phyloP scores from a whole-genome alignment of 2,329 filamentous ascomycete species.

The Colletotrichum sp. region DNA sequence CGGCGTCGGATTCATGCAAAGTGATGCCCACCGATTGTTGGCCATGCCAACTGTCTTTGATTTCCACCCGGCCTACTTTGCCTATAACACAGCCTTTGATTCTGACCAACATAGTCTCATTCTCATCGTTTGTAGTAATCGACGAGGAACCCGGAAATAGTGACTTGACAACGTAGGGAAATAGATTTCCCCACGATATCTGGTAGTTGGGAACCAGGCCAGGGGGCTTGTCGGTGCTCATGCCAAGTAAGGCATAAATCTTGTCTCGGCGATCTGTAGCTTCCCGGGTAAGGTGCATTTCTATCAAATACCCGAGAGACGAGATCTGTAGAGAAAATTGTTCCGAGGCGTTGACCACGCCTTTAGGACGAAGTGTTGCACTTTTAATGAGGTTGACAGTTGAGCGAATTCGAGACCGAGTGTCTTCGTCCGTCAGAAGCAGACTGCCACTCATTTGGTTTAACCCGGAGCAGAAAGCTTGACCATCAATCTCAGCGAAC shows the following conservation, averaged over 20 bases:
- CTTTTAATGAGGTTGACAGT: rapidly evolving
- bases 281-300: rapidly evolving
- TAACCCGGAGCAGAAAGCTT: background rate
- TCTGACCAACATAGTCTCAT: too few relatives aligned
- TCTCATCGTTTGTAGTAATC: too few relatives aligned
- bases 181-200: background rate
- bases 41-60: too few relatives aligned
- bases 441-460: rapidly evolving
- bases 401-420: background rate
- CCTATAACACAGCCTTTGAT: too few relatives aligned
- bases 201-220: background rate
- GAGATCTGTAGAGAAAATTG: rapidly evolving
- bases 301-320: background rate
- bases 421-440: rapidly evolving
- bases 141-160: rapidly evolving
- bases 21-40: too few relatives aligned
- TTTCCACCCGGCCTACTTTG: too few relatives aligned
- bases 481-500: background rate
- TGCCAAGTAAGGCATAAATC: background rate
- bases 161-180: rapidly evolving
- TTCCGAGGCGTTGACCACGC: rapidly evolving
- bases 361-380: background rate
- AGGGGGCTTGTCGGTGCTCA: background rate
- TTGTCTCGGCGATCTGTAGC: background rate
- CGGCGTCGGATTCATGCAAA: too few relatives aligned